These are phyloP conservation scores for Exophiala oligosperma DNA, from an alignment of 2,329 filamentous ascomycete genomes.

Conservation along the genomic window DNA sequence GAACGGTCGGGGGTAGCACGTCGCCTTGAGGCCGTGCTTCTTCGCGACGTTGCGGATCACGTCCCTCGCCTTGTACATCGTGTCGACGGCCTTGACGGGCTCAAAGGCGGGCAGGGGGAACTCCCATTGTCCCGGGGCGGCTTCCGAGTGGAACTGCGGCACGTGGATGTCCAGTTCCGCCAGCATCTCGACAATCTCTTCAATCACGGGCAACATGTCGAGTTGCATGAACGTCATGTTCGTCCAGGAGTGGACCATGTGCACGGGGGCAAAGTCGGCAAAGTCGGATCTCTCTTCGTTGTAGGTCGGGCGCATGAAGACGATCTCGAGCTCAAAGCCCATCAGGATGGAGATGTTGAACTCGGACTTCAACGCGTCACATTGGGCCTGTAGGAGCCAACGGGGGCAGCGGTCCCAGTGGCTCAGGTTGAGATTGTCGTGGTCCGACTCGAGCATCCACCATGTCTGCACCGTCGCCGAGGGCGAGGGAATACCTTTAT, in stretches of 20 bases:
- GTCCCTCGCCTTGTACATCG: constrained; percentile 68
- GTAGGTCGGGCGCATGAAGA: constrained; percentile 60
- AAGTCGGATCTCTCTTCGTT: constrained; percentile 30
- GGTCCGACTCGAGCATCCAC: constrained; percentile 55
- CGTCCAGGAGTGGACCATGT: constrained; percentile 70
- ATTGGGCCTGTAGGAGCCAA: constrained; percentile 57
- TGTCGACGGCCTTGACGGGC: constrained; percentile 69
- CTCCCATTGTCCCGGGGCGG: constrained; percentile 73
- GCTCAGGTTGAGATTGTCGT: constrained; percentile 29
- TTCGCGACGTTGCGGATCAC: constrained; percentile 66
- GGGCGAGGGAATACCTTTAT: constrained; percentile 54
- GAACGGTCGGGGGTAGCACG: constrained; percentile 72
- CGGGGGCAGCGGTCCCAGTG: constrained; percentile 59
- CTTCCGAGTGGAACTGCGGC: constrained; percentile 74
- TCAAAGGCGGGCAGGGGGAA: constrained; percentile 65
- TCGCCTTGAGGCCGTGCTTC: constrained; percentile 64
- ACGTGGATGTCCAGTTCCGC: constrained; percentile 63
- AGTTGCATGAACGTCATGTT: constrained; percentile 63
- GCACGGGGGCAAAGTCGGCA: constrained; percentile 48
- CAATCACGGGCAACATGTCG: constrained; percentile 58
- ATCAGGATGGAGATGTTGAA: constrained; percentile 61
- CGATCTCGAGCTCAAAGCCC: constrained; percentile 81
- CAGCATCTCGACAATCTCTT: constrained; percentile 64
- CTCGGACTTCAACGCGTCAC: constrained; percentile 53
- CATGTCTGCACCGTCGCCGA: constrained; percentile 68